phyloP scores from a whole-genome alignment of 768 basidiomycete species.

The Auriscalpium vulgare region DNA sequence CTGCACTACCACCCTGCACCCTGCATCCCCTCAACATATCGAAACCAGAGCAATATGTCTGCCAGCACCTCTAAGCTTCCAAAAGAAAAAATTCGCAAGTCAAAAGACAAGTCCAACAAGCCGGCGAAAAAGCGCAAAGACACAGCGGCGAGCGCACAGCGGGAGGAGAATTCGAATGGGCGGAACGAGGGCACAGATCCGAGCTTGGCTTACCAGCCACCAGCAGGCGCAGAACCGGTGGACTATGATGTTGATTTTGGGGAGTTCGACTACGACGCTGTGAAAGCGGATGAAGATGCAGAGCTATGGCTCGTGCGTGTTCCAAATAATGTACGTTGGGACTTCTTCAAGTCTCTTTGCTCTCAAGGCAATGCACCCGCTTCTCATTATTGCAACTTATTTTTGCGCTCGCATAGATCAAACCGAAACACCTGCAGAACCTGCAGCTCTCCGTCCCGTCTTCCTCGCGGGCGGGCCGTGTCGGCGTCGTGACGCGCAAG shows the following conservation, averaged over 20 bases:
- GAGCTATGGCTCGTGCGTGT: slow-evolving; percentile 16
- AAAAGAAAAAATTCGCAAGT: background rate
- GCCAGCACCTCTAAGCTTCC: no score
- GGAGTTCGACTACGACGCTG: slow-evolving; percentile 13
- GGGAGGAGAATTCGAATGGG: background rate
- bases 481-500: slow-evolving; percentile 8
- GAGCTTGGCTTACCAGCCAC: background rate
- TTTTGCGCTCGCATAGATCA: slow-evolving; percentile 3
- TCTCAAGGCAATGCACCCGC: background rate
- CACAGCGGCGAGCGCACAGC: background rate
- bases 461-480: background rate
- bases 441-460: background rate
- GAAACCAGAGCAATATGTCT: no score
- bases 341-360: background rate
- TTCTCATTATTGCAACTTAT: no score
- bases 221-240: background rate
- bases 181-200: background rate
- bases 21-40: no score
- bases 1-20: no score
- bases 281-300: slow-evolving; percentile 7
- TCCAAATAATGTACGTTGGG: slow-evolving; percentile 5
- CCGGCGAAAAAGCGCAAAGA: background rate
- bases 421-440: slow-evolving; percentile 1
- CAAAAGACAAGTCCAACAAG: background rate
- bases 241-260: slow-evolving; percentile 11